Conservation (phyloP, 208 protist species). For the Zelonia costaricensis region DNA sequence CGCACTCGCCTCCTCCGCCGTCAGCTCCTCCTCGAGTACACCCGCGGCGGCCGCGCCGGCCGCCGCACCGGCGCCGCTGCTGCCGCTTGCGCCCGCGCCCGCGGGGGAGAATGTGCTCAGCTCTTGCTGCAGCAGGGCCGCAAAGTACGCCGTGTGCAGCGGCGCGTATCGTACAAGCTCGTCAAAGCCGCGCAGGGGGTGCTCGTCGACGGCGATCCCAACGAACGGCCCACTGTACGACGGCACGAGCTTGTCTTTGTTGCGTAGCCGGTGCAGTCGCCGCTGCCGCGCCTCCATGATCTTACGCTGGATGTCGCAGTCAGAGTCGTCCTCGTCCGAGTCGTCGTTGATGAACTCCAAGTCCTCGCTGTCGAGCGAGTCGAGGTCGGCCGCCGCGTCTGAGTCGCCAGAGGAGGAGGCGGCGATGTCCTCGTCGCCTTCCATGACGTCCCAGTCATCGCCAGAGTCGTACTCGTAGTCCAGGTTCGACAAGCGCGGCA, state of each 20-base stretch:
- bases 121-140: slow-evolving; percentile 45
- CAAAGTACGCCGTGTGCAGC: slow-evolving; percentile 46
- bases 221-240: slow-evolving; percentile 84
- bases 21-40: slow-evolving; percentile 20
- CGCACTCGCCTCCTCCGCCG: slow-evolving; percentile 23
- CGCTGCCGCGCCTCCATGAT: slow-evolving; percentile 75
- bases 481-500: slow-evolving; percentile 72
- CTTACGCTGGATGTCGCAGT: slow-evolving; percentile 71
- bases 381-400: slow-evolving; percentile 12
- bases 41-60: neutral
- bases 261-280: slow-evolving; percentile 68
- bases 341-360: slow-evolving; percentile 81
- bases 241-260: slow-evolving; percentile 82
- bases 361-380: slow-evolving; percentile 59
- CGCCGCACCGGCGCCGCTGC: neutral
- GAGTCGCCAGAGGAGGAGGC: slow-evolving; percentile 31
- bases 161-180: slow-evolving; percentile 51
- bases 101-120: slow-evolving; percentile 16
- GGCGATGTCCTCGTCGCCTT: slow-evolving; percentile 75
- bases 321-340: slow-evolving; percentile 64
- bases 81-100: slow-evolving; percentile 4
- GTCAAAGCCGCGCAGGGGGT: slow-evolving; percentile 74
- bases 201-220: slow-evolving; percentile 49
- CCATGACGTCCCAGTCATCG: slow-evolving; percentile 86
- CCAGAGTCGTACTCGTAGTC: slow-evolving; percentile 91